A percentile compares a stretch with the other conserved stretches of the same genome.
phyloP scores from a whole-genome alignment of 148 eudicot species.

The Rhododendron henanense region DNA sequence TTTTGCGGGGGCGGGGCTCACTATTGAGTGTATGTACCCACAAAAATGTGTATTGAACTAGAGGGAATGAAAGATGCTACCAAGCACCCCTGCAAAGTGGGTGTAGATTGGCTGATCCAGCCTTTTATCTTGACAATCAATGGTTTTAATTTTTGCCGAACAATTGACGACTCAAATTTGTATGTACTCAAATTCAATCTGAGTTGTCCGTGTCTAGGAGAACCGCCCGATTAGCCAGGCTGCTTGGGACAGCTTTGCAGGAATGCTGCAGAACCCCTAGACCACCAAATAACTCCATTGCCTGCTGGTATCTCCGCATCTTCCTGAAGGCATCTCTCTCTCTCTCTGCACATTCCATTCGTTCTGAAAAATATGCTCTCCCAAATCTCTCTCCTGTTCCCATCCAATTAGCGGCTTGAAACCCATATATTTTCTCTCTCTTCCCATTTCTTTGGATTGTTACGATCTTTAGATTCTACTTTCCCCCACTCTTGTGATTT shows the following conservation, averaged over 20 bases:
- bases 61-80: too few species aligned
- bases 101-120: too few species aligned
- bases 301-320: slow-evolving; percentile 20
- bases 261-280: too few species aligned
- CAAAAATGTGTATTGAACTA: too few species aligned
- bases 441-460: neutral
- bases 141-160: rapidly evolving
- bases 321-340: slow-evolving; percentile 5
- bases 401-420: neutral
- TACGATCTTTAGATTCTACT: neutral
- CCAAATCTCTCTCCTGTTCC: neutral
- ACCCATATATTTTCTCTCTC: neutral
- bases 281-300: neutral
- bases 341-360: too few species aligned
- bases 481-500: neutral
- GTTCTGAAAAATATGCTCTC: neutral
- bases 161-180: too few species aligned
- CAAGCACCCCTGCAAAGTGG: too few species aligned
- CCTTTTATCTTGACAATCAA: rapidly evolving
- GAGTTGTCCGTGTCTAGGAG: rapidly evolving
- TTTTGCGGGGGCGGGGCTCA: too few species aligned
- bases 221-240: rapidly evolving
- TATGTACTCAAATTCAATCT: too few species aligned
- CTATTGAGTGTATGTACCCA: too few species aligned
- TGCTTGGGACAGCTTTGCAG: too few species aligned